Evolutionary conservation across 2,329 filamentous ascomycete species (phyloP).

Genomic region (Fusarium sp.): DNA sequence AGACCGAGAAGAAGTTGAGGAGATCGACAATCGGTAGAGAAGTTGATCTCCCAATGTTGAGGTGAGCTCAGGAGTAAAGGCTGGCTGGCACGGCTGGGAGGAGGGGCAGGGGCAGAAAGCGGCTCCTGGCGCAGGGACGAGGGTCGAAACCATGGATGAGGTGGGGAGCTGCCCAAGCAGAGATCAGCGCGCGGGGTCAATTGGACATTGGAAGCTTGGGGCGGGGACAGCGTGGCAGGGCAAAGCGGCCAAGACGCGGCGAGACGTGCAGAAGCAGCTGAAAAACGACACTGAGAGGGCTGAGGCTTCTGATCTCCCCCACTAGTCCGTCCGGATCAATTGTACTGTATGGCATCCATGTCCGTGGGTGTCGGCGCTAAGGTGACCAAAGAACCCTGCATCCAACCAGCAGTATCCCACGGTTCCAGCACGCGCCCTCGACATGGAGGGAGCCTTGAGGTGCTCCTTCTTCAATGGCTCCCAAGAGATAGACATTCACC

Average conservation of each 20-base stretch:
- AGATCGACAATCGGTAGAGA: neutral
- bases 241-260: neutral
- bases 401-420: neutral
- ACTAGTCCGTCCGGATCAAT: neutral
- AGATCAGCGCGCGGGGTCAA: slow-evolving; percentile 14
- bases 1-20: neutral
- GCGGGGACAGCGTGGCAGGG: slow-evolving; percentile 8
- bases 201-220: slow-evolving; percentile 1
- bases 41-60: neutral
- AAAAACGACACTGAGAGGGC: neutral
- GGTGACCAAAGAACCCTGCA: neutral
- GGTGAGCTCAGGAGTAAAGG: neutral
- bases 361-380: neutral
- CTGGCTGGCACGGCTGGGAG: neutral
- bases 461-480: neutral
- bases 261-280: slow-evolving; percentile 4
- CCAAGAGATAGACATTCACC: neutral
- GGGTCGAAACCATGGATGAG: neutral
- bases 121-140: slow-evolving; percentile 1
- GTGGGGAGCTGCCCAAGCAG: slow-evolving; percentile 6
- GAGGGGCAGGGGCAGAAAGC: neutral
- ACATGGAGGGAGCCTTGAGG: neutral
- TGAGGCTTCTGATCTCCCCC: neutral
- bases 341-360: neutral
- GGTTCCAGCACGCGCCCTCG: neutral